Conservation (phyloP, 768 basidiomycete species). For the Pleurotus tuber-regium region DNA sequence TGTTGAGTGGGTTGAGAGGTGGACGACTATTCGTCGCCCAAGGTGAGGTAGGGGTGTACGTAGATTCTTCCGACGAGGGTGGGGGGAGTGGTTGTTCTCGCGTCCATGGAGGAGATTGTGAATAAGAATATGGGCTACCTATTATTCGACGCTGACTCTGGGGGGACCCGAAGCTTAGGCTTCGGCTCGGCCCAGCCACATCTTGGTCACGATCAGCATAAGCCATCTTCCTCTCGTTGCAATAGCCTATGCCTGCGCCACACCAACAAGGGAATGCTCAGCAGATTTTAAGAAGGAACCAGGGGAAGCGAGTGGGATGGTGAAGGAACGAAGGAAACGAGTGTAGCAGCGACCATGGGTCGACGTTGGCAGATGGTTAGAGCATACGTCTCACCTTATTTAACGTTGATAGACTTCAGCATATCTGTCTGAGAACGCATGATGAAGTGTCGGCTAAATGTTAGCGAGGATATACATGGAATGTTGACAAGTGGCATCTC, state of each 20-base stretch:
- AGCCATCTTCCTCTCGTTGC: too few relatives aligned
- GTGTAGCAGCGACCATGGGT: too few relatives aligned
- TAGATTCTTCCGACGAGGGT: background rate
- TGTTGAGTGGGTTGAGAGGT: constrained; percentile 3
- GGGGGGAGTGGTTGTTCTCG: background rate
- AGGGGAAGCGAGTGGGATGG: background rate
- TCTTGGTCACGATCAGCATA: too few relatives aligned
- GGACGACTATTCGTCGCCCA: background rate
- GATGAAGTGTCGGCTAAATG: too few relatives aligned
- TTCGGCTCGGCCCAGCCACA: background rate
- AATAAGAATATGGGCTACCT: background rate
- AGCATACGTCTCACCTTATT: too few relatives aligned
- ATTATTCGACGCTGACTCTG: background rate
- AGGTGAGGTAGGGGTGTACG: background rate
- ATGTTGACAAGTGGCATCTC: too few relatives aligned
- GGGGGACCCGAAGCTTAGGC: background rate
- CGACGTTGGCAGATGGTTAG: too few relatives aligned
- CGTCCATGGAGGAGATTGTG: background rate
- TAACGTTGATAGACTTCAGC: too few relatives aligned
- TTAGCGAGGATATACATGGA: too few relatives aligned
- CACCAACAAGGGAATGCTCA: background rate
- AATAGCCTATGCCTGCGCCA: too few relatives aligned
- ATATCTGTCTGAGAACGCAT: too few relatives aligned
- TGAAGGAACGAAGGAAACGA: background rate
- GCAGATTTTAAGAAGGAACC: background rate